Conservation (phyloP, 176 grass and related monocot species). For the Olyra latifolia region DNA sequence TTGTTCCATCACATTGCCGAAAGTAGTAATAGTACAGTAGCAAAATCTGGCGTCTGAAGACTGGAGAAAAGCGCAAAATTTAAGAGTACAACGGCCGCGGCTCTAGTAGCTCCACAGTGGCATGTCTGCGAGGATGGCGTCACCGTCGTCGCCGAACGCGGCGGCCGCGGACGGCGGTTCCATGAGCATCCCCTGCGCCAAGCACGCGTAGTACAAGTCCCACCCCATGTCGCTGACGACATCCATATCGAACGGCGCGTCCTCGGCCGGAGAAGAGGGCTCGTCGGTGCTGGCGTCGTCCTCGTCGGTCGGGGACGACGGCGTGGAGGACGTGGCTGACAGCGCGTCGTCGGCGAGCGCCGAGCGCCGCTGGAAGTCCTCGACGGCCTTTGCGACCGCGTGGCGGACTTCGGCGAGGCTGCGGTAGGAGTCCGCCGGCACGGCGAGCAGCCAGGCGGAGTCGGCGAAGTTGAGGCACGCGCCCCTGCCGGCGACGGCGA, state of each 20-base stretch:
- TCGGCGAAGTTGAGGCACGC: slow-evolving; percentile 74
- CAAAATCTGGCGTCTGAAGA: neutral
- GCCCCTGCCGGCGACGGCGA: slow-evolving; percentile 37
- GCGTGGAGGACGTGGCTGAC: neutral
- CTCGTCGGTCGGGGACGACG: neutral
- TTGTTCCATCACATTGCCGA: slow-evolving; percentile 21
- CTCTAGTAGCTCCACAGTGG: slow-evolving; percentile 49
- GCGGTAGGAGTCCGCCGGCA: slow-evolving; percentile 18
- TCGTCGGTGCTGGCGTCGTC: neutral
- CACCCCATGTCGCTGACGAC: slow-evolving; percentile 49
- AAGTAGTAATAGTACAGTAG: neutral
- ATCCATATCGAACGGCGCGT: slow-evolving; percentile 23
- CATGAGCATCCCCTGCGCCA: slow-evolving; percentile 63
- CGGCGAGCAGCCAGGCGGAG: slow-evolving; percentile 45
- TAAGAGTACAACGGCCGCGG: neutral
- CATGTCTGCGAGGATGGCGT: neutral
- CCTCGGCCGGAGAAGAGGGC: neutral
- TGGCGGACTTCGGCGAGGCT: slow-evolving; percentile 50
- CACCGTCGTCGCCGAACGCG: slow-evolving; percentile 27
- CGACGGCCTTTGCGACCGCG: slow-evolving; percentile 48
- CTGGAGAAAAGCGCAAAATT: neutral
- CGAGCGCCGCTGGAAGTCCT: slow-evolving; percentile 28
- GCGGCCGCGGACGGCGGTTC: neutral
- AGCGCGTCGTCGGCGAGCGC: neutral
- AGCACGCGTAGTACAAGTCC: slow-evolving; percentile 70